Conservation (phyloP, 495 filamentous ascomycete species). For the Xylaria venustula region DNA sequence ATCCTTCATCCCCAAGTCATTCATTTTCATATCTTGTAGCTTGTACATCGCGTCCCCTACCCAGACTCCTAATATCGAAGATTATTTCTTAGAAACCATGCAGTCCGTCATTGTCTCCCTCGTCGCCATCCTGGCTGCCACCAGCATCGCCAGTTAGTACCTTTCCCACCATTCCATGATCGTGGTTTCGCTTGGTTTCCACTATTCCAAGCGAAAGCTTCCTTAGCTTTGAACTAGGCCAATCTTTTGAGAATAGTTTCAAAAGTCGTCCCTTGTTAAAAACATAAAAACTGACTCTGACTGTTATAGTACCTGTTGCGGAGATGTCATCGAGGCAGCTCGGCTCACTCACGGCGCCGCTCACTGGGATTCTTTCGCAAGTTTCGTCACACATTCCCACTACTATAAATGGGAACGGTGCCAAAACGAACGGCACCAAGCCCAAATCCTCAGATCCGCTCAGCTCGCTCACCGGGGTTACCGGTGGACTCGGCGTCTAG, state of each 20-base stretch:
- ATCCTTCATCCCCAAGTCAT: no score
- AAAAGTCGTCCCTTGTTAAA: not conserved
- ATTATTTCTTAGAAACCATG: not conserved
- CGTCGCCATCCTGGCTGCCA: constrained; percentile 10
- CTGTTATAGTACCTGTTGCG: not conserved
- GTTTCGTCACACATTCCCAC: constrained; percentile 8
- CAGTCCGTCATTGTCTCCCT: not conserved
- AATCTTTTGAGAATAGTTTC: no score
- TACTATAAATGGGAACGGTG: not conserved
- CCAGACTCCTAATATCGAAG: no score
- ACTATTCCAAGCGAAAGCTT: not conserved
- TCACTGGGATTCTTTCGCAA: not conserved
- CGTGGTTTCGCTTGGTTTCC: not conserved
- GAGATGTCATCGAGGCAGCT: not conserved
- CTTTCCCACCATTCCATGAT: no score
- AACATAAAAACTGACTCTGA: not conserved
- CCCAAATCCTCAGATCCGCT: not conserved
- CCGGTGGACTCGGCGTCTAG: constrained; percentile 11
- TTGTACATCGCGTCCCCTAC: no score
- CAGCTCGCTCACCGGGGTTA: not conserved
- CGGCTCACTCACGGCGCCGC: not conserved
- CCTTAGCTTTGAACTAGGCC: not conserved
- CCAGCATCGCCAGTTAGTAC: constrained; percentile 1
- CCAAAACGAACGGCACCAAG: not conserved
- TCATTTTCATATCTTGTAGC: no score